Conservation (phyloP, 768 basidiomycete genomes). For the Mrakia hoshinonis region DNA sequence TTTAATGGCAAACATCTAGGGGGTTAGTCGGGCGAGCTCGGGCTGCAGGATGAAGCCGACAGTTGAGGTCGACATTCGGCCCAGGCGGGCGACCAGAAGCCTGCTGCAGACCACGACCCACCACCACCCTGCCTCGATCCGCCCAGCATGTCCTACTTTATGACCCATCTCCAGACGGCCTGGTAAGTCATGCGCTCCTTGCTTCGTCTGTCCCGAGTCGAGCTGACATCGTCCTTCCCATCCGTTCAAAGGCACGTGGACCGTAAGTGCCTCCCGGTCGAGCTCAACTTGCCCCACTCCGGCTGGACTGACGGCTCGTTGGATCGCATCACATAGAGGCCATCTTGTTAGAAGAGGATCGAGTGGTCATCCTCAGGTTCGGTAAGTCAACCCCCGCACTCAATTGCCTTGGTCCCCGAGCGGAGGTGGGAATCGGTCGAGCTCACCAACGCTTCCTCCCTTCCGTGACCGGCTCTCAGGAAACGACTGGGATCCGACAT, state of each 20-base stretch:
- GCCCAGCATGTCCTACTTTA: slow-evolving; percentile 70
- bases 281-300: not conserved
- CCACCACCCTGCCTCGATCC: no score
- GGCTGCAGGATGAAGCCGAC: no score
- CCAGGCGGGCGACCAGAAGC: no score
- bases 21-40: no score
- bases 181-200: no score
- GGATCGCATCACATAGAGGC: slow-evolving; percentile 47
- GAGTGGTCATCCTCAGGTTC: slow-evolving; percentile 87
- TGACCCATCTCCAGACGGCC: slow-evolving; percentile 72
- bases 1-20: no score
- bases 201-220: not conserved
- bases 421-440: no score
- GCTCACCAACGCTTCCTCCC: no score
- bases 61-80: no score
- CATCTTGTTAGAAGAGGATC: slow-evolving; percentile 94
- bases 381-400: no score
- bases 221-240: not conserved
- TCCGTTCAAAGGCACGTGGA: slow-evolving; percentile 76
- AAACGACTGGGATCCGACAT: slow-evolving; percentile 58
- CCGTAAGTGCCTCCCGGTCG: slow-evolving; percentile 38
- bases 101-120: no score
- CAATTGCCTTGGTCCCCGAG: no score
- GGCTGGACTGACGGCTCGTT: not conserved
- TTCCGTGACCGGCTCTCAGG: not conserved